Evolutionary conservation across 441 rosid species (phyloP).

Genomic region (Flueggea neowawraea): DNA sequence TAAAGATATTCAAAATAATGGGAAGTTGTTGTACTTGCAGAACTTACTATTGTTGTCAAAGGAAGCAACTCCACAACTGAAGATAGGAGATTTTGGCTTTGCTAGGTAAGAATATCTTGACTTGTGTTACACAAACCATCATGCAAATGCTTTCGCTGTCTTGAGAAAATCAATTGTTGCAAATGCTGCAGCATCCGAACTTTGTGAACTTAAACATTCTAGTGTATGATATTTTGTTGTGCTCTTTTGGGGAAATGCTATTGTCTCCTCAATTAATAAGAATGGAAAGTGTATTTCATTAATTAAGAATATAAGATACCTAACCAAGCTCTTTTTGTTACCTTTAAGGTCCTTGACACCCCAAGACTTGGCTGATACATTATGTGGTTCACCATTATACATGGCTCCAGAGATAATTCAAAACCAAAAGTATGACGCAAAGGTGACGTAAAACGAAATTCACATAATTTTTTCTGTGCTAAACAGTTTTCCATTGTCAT

Average conservation of each 20-base stretch:
- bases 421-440: conserved; percentile 79
- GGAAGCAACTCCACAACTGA: conserved; percentile 52
- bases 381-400: conserved; percentile 88
- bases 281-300: conserved; percentile 9
- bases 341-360: conserved; percentile 60
- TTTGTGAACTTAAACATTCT: background rate
- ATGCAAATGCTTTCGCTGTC: background rate
- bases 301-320: background rate
- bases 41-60: conserved; percentile 65
- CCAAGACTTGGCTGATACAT: conserved; percentile 61
- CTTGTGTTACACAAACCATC: no score
- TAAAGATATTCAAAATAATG: background rate
- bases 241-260: background rate
- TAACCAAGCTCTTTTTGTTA: conserved; percentile 14
- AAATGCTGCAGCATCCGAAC: background rate
- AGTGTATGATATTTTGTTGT: conserved; percentile 8
- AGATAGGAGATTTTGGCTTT: conserved; percentile 95
- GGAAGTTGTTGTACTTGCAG: conserved; percentile 35
- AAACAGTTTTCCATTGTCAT: background rate
- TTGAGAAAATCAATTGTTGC: background rate
- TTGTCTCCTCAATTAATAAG: conserved; percentile 4
- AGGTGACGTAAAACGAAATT: conserved; percentile 44
- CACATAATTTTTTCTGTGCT: conserved; percentile 1
- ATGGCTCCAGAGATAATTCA: conserved; percentile 90
- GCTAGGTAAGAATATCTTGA: conserved; percentile 48